Evolutionary conservation across 2,329 filamentous ascomycete species (phyloP), one percentile per base, ranked within the genome.

Genomic region (Xylariales sp.): DNA sequence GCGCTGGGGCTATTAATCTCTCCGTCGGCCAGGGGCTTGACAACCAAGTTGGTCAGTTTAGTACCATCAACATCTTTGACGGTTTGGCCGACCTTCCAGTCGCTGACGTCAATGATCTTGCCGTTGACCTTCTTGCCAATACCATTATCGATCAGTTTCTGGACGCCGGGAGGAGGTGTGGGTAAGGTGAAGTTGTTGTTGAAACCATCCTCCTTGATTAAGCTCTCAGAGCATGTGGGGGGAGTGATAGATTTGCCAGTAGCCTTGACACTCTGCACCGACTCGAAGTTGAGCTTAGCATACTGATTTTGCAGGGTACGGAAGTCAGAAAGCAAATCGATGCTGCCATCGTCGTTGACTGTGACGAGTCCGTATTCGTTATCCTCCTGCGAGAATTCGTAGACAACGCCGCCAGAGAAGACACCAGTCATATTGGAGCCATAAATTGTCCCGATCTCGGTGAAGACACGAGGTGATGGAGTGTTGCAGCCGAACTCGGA

Each of bases 401-500:
- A 96, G 53, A 95, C 91, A 53, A 96, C 84, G 71, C 92, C 92
- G 70, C 93, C 93, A 62, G 89, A 90, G 76, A 95, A 89, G 64
- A 88, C 83, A 18, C 83, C 78, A 12, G 81, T 90, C 91, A 95
- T 94, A 71, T 93, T 74, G 46, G 84, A 75, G 64, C 91, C 86
- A 79, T 95, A 95, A 72, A 96, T 89, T 69, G 89, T 83, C 63
- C 83, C 84, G 12, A 93, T 90, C 80, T 96, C 93, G 72, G 91
- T 90, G 82, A 94, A 96, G 74, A 89, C 80, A 73, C 93, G 91
- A 14, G 91, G 90, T n/a, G 82, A 78, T 14, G 89, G 87, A 45
- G 85, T 83, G 82, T 94, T 95, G 87, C 93, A 95, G 68, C 93
- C 93, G 74, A 86, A 91, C 77, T 96, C 93, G 71, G 90, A 93